A percentile compares a stretch with the other conserved stretches of the same genome.
Evolutionary conservation across 1,139 yeast species (phyloP).

Genomic region (Lodderomyces metapsilosis): DNA sequence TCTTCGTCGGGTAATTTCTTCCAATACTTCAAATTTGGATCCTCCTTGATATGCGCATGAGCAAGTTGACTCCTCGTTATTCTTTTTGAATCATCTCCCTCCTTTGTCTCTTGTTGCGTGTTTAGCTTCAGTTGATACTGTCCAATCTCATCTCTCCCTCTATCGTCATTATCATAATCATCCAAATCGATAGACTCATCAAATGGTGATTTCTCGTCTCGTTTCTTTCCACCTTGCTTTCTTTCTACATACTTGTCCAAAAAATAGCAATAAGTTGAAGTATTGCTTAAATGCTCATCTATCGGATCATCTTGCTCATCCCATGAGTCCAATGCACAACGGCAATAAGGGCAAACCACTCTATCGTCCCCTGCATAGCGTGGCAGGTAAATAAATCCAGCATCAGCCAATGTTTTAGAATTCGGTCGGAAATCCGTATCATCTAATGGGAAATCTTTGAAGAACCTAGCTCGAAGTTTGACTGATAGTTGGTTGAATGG

Average conservation of each 20-base stretch:
- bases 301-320: slow-evolving; percentile 64
- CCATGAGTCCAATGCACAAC: slow-evolving; percentile 70
- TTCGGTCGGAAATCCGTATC: slow-evolving; percentile 36
- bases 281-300: slow-evolving; percentile 47
- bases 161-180: background rate
- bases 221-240: slow-evolving; percentile 3
- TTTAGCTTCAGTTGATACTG: no score
- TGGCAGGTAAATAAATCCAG: slow-evolving; percentile 57
- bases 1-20: slow-evolving; percentile 25
- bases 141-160: no score
- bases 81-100: background rate
- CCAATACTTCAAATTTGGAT: slow-evolving; percentile 26
- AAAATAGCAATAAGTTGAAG: slow-evolving; percentile 50
- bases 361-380: slow-evolving; percentile 51
- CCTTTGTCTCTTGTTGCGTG: background rate
- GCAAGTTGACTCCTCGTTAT: background rate
- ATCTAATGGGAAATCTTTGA: slow-evolving; percentile 58
- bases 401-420: slow-evolving; percentile 38
- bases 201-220: background rate
- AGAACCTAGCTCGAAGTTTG: slow-evolving; percentile 50
- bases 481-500: slow-evolving; percentile 28
- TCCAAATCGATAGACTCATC: background rate
- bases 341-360: slow-evolving; percentile 74
- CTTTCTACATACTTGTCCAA: slow-evolving; percentile 16
- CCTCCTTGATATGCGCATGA: slow-evolving; percentile 10